These are phyloP conservation scores for Aspergillus avenaceus DNA, from an alignment of 495 filamentous ascomycete genomes.

Conservation along the genomic window DNA sequence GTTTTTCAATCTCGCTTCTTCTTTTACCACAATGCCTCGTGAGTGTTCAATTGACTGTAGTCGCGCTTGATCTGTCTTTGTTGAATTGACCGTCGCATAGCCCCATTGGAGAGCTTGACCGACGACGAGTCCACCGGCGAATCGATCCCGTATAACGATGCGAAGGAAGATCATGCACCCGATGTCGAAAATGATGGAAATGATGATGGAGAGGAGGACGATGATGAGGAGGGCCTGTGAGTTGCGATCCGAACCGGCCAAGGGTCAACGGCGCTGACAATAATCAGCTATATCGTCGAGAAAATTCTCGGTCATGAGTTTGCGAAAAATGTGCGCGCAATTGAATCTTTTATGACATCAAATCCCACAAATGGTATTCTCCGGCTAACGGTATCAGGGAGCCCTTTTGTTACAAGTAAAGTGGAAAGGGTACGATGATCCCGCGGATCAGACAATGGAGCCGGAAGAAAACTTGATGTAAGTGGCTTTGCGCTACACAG, in stretches of 20 bases:
- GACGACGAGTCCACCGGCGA: conserved; percentile 43
- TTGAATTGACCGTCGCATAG: conserved; percentile 19
- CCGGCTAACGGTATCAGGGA: conserved; percentile 30
- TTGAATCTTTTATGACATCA: not conserved
- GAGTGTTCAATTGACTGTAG: conserved; percentile 18
- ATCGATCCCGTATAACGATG: conserved; percentile 37
- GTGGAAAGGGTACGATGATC: conserved; percentile 59
- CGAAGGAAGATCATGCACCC: conserved; percentile 21
- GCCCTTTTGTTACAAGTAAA: conserved; percentile 50
- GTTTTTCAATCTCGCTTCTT: conserved; percentile 22
- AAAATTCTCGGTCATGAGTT: conserved; percentile 49
- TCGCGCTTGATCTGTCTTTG: conserved; percentile 8
- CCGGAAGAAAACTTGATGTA: conserved; percentile 54
- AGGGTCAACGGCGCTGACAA: conserved; percentile 25
- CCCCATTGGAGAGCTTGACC: conserved; percentile 37
- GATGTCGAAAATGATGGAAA: conserved; percentile 30
- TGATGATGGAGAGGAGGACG: conserved; percentile 37
- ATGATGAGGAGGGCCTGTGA: conserved; percentile 41
- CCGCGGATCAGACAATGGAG: conserved; percentile 56
- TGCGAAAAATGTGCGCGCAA: conserved; percentile 27
- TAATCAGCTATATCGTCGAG: conserved; percentile 56
- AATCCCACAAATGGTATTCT: not conserved
- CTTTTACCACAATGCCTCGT: conserved; percentile 34
- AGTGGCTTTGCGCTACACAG: not conserved
- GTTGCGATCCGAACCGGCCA: conserved; percentile 9